A percentile compares a stretch with the other conserved stretches of the same genome.
phyloP scores from a whole-genome alignment of 257 asterid genomes.

The Solanum chiquidenum region DNA sequence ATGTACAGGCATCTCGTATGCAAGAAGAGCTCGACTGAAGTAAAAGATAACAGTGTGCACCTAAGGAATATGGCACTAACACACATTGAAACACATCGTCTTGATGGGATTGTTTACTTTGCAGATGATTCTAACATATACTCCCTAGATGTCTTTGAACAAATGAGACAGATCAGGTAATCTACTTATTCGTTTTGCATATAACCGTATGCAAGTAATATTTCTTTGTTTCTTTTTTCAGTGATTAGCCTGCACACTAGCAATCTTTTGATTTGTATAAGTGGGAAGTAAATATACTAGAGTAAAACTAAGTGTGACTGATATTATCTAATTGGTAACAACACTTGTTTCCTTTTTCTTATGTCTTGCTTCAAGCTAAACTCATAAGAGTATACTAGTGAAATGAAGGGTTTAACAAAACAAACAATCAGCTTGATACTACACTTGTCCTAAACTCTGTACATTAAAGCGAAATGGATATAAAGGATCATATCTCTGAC shows the following conservation, averaged over 20 bases:
- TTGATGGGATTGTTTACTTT: slow-evolving; percentile 70
- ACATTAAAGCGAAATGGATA: not conserved
- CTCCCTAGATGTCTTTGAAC: slow-evolving; percentile 40
- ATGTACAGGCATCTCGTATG: slow-evolving; percentile 63
- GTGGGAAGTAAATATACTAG: not conserved
- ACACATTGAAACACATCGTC: slow-evolving; percentile 58
- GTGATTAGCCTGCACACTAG: not conserved
- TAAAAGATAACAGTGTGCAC: slow-evolving; percentile 21
- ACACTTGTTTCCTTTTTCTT: not conserved
- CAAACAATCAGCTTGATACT: not conserved
- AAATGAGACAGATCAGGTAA: slow-evolving; percentile 74
- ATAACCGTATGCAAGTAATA: not conserved
- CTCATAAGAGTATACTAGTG: not conserved
- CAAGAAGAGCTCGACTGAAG: slow-evolving; percentile 26
- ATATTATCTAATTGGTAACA: not conserved
- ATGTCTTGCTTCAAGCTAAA: not conserved
- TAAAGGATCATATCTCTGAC: not conserved
- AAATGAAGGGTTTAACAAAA: not conserved
- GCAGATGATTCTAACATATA: slow-evolving; percentile 58
- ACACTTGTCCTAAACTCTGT: not conserved
- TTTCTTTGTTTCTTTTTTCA: not conserved
- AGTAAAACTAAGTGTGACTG: not conserved
- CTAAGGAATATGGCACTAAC: slow-evolving; percentile 55
- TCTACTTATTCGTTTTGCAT: not conserved
- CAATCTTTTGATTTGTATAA: not conserved